phyloP scores from a whole-genome alignment of 2,329 filamentous ascomycete species.

The Curvularia sp. region DNA sequence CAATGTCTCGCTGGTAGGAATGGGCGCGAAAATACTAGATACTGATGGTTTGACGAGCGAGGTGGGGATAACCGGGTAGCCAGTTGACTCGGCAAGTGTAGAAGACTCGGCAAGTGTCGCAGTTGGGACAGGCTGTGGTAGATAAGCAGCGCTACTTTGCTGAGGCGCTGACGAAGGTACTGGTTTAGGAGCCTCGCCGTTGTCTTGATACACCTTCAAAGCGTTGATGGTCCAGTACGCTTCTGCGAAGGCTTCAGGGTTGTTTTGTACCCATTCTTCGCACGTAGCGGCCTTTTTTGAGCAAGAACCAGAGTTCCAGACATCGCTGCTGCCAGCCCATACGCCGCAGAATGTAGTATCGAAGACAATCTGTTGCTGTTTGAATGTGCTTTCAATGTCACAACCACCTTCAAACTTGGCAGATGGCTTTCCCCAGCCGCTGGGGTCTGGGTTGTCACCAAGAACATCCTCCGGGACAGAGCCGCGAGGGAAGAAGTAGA shows the following conservation, averaged over 20 bases:
- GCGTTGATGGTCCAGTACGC: conserved; percentile 75
- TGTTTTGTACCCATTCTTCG: conserved; percentile 72
- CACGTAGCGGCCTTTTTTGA: conserved; percentile 69
- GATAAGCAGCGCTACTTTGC: conserved; percentile 23
- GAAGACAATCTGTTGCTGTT: conserved; percentile 76
- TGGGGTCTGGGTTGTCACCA: conserved; percentile 67
- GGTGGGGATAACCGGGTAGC: conserved; percentile 10
- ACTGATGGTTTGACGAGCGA: conserved; percentile 14
- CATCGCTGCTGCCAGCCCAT: conserved; percentile 73
- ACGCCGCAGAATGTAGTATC: conserved; percentile 87
- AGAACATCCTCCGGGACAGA: conserved; percentile 70
- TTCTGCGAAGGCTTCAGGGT: conserved; percentile 73
- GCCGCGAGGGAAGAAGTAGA: conserved; percentile 83
- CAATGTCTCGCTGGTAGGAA: conserved; percentile 16
- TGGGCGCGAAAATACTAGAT: conserved; percentile 15
- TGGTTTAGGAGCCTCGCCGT: conserved; percentile 26
- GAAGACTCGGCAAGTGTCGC: conserved; percentile 13
- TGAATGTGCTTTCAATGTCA: conserved; percentile 74
- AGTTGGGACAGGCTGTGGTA: conserved; percentile 21
- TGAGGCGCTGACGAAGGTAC: conserved; percentile 19
- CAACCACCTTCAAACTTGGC: conserved; percentile 74
- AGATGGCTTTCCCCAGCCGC: conserved; percentile 71
- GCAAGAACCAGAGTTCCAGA: conserved; percentile 70
- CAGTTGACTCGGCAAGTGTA: neutral
- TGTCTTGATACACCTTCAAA: conserved; percentile 50